phyloP scores from a whole-genome alignment of 495 filamentous ascomycete genomes.

The Xylaria bambusicola region DNA sequence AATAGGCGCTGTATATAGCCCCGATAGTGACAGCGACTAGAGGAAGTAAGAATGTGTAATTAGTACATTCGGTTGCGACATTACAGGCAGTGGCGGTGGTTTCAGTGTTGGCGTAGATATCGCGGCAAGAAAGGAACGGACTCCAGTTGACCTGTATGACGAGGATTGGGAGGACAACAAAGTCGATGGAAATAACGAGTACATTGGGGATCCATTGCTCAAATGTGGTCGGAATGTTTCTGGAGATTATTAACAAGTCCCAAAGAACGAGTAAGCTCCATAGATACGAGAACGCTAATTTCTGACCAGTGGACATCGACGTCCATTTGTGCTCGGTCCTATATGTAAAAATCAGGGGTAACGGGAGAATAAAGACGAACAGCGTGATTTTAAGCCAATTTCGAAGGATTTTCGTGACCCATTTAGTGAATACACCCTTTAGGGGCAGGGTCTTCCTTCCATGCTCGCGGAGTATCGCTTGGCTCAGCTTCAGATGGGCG shows the following conservation, averaged over 20 bases:
- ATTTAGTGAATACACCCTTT: background rate
- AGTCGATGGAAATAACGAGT: background rate
- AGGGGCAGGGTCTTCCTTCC: background rate
- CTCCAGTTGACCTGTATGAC: background rate
- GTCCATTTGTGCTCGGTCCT: background rate
- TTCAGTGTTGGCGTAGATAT: background rate
- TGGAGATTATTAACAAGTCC: background rate
- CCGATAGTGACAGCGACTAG: background rate
- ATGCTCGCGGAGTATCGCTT: background rate
- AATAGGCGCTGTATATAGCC: no score
- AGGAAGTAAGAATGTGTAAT: background rate
- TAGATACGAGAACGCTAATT: background rate
- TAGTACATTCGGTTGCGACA: background rate
- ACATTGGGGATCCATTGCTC: background rate
- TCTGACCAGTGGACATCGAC: background rate
- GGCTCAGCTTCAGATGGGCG: background rate
- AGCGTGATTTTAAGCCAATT: background rate
- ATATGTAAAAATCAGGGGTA: background rate
- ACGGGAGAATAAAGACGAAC: background rate
- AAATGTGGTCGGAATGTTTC: background rate
- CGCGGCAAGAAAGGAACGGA: background rate
- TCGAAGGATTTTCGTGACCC: no score
- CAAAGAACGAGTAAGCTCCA: background rate
- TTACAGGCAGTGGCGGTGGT: background rate
- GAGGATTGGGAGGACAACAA: background rate